Percentiles rank a stretch among this genome's conserved stretches.
phyloP scores from a whole-genome alignment of 352 stramenopile genomes.

The Globisporangium radiosum region DNA sequence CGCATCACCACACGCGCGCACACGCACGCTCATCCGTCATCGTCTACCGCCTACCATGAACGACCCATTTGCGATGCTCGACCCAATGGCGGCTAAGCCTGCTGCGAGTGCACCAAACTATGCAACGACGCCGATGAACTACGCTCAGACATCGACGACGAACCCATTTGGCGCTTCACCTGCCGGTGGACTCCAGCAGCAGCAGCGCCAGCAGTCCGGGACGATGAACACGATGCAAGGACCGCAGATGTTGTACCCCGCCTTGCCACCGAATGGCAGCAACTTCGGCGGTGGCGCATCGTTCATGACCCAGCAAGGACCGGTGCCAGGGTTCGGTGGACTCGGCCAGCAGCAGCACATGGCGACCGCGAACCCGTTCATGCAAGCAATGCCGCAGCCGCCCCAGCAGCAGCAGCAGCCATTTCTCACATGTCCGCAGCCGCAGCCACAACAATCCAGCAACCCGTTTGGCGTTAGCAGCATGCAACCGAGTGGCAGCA shows the following conservation, averaged over 20 bases:
- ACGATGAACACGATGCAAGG: constrained; percentile 7
- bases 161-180: constrained; percentile 31
- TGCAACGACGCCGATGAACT: constrained; percentile 19
- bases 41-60: constrained; percentile 28
- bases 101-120: constrained; percentile 16
- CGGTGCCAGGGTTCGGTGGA: constrained; percentile 29
- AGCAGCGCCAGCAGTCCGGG: constrained; percentile 7
- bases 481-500: constrained; percentile 12
- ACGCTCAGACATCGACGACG: constrained; percentile 6
- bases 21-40: neutral
- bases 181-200: constrained; percentile 8
- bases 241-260: neutral
- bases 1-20: neutral
- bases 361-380: constrained; percentile 10
- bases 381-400: constrained; percentile 22
- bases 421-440: constrained; percentile 16
- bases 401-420: constrained; percentile 26
- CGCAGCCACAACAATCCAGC: constrained; percentile 47
- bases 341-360: constrained; percentile 24
- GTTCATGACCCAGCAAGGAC: constrained; percentile 62
- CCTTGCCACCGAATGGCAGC: constrained; percentile 16
- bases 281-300: constrained; percentile 20
- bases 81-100: constrained; percentile 32
- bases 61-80: constrained; percentile 57
- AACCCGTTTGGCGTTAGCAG: constrained; percentile 17